Percentiles rank a stretch among this genome's conserved stretches.
Evolutionary conservation across 345 rosid species (phyloP).

Genomic region (Citrus sinensis): DVS_A1.0 CM039169.1:28008001-28008500

Average conservation of each 20-base stretch:
- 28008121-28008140: background rate
- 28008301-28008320: background rate
- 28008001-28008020: background rate
- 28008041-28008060: background rate
- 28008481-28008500: constrained; percentile 15
- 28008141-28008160: background rate
- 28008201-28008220: background rate
- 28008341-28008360: constrained; percentile 50
- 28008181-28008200: background rate
- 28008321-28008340: background rate
- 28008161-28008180: background rate
- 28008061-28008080: background rate
- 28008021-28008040: background rate
- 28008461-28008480: constrained; percentile 10
- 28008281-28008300: background rate
- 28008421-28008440: constrained; percentile 70
- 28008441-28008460: constrained; percentile 59
- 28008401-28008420: constrained; percentile 79
- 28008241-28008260: background rate
- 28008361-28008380: constrained; percentile 58
- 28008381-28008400: constrained; percentile 80
- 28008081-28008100: background rate
- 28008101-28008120: background rate
- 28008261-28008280: background rate
- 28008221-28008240: background rate